Evolutionary conservation across 805 yeast species (phyloP).

Genomic region (Hanseniaspora guilliermondii): DNA sequence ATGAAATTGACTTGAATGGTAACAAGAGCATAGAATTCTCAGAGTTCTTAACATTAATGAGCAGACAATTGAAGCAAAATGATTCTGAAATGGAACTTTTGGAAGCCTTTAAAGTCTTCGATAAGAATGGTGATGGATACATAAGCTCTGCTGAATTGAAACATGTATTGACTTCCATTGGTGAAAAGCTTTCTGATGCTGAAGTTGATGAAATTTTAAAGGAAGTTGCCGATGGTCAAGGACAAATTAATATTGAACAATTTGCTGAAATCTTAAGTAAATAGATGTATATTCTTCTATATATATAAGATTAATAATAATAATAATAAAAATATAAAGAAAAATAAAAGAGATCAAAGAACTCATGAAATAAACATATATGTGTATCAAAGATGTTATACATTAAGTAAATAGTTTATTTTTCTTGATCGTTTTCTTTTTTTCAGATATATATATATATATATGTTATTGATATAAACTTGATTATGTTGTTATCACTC

Average conservation of each 20-base stretch:
- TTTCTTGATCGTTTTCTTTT: no score
- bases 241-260: constrained; percentile 93
- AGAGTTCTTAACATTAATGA: constrained; percentile 76
- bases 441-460: no score
- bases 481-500: no score
- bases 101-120: constrained; percentile 97
- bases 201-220: constrained; percentile 95
- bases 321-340: neutral
- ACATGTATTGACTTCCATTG: constrained; percentile 93
- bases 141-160: constrained; percentile 93
- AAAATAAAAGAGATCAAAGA: neutral
- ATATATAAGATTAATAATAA: neutral
- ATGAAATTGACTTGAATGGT: constrained; percentile 91
- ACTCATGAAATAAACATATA: no score
- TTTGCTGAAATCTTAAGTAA: constrained; percentile 83
- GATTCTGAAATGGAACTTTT: constrained; percentile 94
- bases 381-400: no score
- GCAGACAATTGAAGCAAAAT: constrained; percentile 87
- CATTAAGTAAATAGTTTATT: no score
- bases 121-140: constrained; percentile 91
- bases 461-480: no score
- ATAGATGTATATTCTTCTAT: constrained; percentile 25
- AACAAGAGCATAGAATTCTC: constrained; percentile 80
- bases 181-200: constrained; percentile 90
- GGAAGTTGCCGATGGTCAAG: constrained; percentile 93